phyloP scores from a whole-genome alignment of 371 early-diverging fungal species.

The Lichtheimia hyalospora region DNA sequence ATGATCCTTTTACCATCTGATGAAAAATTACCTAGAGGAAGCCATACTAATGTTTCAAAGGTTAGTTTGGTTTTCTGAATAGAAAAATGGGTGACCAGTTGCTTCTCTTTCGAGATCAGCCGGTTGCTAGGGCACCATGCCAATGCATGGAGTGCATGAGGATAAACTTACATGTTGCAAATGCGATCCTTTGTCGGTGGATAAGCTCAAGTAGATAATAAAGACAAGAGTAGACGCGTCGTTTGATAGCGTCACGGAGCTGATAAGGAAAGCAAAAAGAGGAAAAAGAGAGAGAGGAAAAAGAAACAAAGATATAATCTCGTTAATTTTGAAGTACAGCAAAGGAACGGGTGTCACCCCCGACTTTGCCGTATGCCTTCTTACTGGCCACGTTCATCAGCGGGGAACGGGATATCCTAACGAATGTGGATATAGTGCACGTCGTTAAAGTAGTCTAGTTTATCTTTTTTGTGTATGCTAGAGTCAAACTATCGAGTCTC shows the following conservation, averaged over 20 bases:
- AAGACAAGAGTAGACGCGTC: not conserved
- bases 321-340: too few relatives aligned
- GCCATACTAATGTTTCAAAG: not conserved
- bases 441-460: too few relatives aligned
- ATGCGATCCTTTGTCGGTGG: not conserved
- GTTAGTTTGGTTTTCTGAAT: too few relatives aligned
- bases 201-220: conserved; percentile 2
- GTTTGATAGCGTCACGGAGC: not conserved
- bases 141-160: not conserved
- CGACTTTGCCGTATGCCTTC: conserved; percentile 3
- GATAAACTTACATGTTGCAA: not conserved
- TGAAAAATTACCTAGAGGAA: conserved; percentile 4
- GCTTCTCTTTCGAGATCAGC: too few relatives aligned
- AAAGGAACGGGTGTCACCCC: conserved; percentile 8
- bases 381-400: too few relatives aligned
- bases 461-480: too few relatives aligned
- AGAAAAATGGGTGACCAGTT: too few relatives aligned
- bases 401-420: too few relatives aligned
- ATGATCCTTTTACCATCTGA: too few relatives aligned
- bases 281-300: conserved; percentile 1
- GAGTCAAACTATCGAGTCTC: too few relatives aligned
- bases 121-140: too few relatives aligned
- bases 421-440: too few relatives aligned
- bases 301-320: conserved; percentile 2
- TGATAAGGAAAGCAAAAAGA: not conserved